Evolutionary conservation across 2,329 filamentous ascomycete genomes (phyloP).

Genomic region (Cercospora zeae-maydis): DNA sequence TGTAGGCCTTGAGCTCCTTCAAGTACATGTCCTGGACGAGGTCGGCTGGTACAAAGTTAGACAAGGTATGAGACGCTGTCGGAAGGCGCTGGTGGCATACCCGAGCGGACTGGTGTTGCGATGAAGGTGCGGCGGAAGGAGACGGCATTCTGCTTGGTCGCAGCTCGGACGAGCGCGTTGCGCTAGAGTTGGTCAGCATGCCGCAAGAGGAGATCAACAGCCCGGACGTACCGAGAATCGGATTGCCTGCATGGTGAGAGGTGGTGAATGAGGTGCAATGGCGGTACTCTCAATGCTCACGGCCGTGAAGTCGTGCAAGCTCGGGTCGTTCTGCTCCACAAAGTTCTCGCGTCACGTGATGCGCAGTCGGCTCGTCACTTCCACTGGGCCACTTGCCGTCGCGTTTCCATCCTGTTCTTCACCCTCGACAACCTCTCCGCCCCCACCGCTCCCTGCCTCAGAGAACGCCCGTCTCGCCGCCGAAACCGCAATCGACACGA

Average conservation of each 20-base stretch:
- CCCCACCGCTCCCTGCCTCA: conserved; percentile 25
- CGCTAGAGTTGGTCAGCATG: conserved; percentile 45
- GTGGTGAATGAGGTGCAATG: conserved; percentile 4
- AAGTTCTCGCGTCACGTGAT: background rate
- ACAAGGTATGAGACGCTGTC: background rate
- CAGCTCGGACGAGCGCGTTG: conserved; percentile 59
- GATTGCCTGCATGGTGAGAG: conserved; percentile 54
- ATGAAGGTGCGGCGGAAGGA: conserved; percentile 61
- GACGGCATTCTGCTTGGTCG: conserved; percentile 54
- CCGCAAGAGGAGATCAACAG: conserved; percentile 28
- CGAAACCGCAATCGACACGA: conserved; percentile 10
- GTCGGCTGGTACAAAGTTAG: conserved; percentile 62
- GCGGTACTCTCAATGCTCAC: conserved; percentile 3
- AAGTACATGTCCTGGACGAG: conserved; percentile 98
- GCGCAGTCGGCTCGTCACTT: background rate
- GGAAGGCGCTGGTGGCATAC: conserved; percentile 43
- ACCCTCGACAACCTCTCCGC: conserved; percentile 21
- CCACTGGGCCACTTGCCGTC: conserved; percentile 6
- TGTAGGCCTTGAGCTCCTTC: conserved; percentile 93
- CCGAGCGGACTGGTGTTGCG: conserved; percentile 58
- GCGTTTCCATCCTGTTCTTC: conserved; percentile 18
- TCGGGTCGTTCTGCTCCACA: conserved; percentile 4
- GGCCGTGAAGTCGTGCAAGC: conserved; percentile 5
- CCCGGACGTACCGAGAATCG: conserved; percentile 53
- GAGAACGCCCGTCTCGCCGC: conserved; percentile 23